phyloP scores from a whole-genome alignment of 2,329 filamentous ascomycete species.

The Chrysosporium queenslandicum region DNA sequence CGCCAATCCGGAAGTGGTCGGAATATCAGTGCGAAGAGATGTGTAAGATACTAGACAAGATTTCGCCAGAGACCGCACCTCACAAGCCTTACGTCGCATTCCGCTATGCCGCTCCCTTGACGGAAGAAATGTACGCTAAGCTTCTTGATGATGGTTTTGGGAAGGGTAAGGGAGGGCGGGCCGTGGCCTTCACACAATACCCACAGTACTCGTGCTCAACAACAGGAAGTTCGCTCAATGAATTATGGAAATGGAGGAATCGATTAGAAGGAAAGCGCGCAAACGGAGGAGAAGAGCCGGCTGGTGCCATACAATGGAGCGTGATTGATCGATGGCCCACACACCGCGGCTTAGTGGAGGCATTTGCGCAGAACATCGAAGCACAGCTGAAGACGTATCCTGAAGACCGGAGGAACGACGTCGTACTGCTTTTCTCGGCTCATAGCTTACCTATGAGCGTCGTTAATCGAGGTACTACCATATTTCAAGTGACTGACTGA shows the following conservation, averaged over 20 bases:
- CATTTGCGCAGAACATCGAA: constrained; percentile 87
- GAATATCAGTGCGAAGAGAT: constrained; percentile 89
- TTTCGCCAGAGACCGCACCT: constrained; percentile 84
- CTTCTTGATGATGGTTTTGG: constrained; percentile 85
- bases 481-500: no score
- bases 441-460: constrained; percentile 96
- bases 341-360: constrained; percentile 81
- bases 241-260: constrained; percentile 94
- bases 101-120: constrained; percentile 85
- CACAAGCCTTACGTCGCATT: constrained; percentile 98
- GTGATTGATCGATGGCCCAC: constrained; percentile 96
- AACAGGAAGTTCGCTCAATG: constrained; percentile 89
- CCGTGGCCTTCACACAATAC: constrained; percentile 96
- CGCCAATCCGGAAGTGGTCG: constrained; percentile 95
- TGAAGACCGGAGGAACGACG: constrained; percentile 64
- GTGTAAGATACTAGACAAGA: constrained; percentile 91
- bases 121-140: constrained; percentile 81
- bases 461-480: constrained; percentile 65
- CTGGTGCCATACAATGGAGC: constrained; percentile 81
- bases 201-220: constrained; percentile 98
- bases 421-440: constrained; percentile 84
- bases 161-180: constrained; percentile 76
- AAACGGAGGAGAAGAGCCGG: constrained; percentile 41
- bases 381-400: constrained; percentile 75
- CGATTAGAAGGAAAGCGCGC: constrained; percentile 65